These are phyloP conservation scores for Gymnopilus junonius DNA, from an alignment of 768 basidiomycete species.

Conservation along the genomic window DNA sequence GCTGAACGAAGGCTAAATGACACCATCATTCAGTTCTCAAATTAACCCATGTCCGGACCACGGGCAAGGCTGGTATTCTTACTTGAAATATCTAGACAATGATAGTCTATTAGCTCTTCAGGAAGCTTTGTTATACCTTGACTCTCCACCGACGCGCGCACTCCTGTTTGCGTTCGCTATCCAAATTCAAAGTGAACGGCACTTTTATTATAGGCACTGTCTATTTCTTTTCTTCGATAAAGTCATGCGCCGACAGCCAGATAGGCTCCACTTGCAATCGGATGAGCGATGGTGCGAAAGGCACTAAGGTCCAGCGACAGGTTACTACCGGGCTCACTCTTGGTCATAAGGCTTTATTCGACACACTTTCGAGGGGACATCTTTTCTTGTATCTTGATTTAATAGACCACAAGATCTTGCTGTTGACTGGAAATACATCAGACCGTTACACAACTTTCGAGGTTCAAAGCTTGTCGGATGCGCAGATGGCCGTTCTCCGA, in stretches of 20 bases:
- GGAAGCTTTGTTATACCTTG: not conserved
- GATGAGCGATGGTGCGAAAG: not conserved
- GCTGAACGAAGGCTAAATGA: not conserved
- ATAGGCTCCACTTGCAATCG: not conserved
- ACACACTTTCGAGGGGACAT: not conserved
- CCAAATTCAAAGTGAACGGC: not conserved
- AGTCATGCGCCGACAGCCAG: not conserved
- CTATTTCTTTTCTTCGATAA: not conserved
- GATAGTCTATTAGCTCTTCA: not conserved
- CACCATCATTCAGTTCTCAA: not conserved
- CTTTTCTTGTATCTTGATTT: not conserved
- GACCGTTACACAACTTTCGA: not conserved
- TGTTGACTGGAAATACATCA: not conserved
- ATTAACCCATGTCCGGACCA: not conserved
- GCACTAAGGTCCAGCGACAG: not conserved
- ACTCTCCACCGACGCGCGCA: not conserved
- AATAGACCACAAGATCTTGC: not conserved
- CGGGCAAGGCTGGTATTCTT: not conserved
- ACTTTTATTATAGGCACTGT: not conserved
- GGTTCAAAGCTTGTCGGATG: conserved; percentile 2
- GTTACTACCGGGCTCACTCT: not conserved
- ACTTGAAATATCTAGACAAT: not conserved
- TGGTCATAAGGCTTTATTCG: not conserved
- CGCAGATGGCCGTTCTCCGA: not conserved
- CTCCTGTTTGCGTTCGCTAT: not conserved